Evolutionary conservation across 2,329 filamentous ascomycete genomes (phyloP).

Genomic region (Sordariomycetes sp.): DNA sequence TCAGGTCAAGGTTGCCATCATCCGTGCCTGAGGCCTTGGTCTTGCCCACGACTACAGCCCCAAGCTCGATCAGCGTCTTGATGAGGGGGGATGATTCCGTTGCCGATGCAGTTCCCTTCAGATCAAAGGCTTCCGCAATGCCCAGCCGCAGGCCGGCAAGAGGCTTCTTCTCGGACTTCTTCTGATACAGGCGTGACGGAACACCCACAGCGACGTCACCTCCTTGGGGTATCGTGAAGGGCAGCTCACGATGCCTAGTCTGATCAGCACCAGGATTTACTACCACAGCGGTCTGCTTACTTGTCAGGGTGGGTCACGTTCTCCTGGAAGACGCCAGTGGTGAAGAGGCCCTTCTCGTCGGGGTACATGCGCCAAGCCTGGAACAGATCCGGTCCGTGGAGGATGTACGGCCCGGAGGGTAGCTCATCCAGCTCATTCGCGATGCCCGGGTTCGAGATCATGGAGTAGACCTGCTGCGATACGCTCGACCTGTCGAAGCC

Average conservation of each 20-base stretch:
- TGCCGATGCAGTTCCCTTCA: constrained; percentile 23
- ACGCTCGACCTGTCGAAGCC: background rate
- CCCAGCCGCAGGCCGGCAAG: constrained; percentile 48
- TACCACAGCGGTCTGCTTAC: constrained; percentile 9
- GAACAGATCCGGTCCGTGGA: constrained; percentile 29
- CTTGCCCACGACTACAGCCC: constrained; percentile 47
- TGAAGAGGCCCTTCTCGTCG: constrained; percentile 25
- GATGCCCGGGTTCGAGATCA: constrained; percentile 10
- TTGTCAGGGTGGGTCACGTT: constrained; percentile 13
- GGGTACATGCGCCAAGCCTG: constrained; percentile 32
- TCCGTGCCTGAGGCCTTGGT: constrained; percentile 40
- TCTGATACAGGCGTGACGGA: too few species aligned
- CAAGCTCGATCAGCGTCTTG: constrained; percentile 47
- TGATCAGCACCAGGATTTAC: constrained; percentile 1
- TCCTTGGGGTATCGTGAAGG: constrained; percentile 17
- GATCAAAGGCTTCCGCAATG: too few species aligned
- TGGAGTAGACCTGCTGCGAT: constrained; percentile 9
- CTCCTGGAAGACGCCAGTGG: constrained; percentile 26
- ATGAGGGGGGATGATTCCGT: constrained; percentile 38
- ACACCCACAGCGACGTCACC: constrained; percentile 18
- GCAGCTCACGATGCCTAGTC: constrained; percentile 20
- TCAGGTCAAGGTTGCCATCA: too few species aligned
- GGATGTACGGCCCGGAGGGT: constrained; percentile 30
- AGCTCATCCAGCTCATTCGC: constrained; percentile 13
- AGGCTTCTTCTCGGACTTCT: constrained; percentile 47